These are phyloP conservation scores for Shiraia bambusicola DNA, from an alignment of 2,329 filamentous ascomycete species.

Conservation along the genomic window DNA sequence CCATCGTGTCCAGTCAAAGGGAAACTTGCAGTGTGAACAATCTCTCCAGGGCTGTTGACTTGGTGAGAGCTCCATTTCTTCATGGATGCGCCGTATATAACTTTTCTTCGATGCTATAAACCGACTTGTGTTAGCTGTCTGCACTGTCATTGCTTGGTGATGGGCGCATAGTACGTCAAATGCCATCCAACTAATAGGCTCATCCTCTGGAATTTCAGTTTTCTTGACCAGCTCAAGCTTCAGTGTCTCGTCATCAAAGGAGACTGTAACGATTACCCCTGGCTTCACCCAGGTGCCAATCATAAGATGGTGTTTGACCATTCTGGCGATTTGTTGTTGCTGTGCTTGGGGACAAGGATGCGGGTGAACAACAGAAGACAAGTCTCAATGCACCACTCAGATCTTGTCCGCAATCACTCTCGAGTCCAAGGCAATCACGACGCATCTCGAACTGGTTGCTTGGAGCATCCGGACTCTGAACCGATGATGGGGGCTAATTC, in stretches of 20 bases:
- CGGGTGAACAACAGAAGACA: constrained; percentile 1
- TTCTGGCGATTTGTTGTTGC: constrained; percentile 10
- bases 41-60: constrained; percentile 73
- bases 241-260: constrained; percentile 80
- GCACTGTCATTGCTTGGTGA: neutral
- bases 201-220: constrained; percentile 76
- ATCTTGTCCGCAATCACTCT: constrained; percentile 3
- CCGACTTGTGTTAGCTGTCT: constrained; percentile 14
- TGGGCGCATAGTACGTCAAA: constrained; percentile 65
- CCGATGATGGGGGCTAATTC: constrained; percentile 28
- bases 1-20: constrained; percentile 74
- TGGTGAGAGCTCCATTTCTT: constrained; percentile 88
- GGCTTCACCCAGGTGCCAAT: constrained; percentile 89
- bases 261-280: constrained; percentile 85
- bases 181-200: constrained; percentile 93
- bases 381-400: neutral
- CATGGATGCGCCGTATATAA: constrained; percentile 87
- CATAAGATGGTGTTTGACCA: constrained; percentile 88
- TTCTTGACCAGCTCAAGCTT: constrained; percentile 75
- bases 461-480: constrained; percentile 11
- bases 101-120: constrained; percentile 72
- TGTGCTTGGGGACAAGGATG: neutral
- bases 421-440: constrained; percentile 2
- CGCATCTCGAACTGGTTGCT: constrained; percentile 14
- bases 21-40: constrained; percentile 70